Evolutionary conservation across 2,329 filamentous ascomycete genomes (phyloP).

Genomic region (Ampelomyces quisqualis): DNA sequence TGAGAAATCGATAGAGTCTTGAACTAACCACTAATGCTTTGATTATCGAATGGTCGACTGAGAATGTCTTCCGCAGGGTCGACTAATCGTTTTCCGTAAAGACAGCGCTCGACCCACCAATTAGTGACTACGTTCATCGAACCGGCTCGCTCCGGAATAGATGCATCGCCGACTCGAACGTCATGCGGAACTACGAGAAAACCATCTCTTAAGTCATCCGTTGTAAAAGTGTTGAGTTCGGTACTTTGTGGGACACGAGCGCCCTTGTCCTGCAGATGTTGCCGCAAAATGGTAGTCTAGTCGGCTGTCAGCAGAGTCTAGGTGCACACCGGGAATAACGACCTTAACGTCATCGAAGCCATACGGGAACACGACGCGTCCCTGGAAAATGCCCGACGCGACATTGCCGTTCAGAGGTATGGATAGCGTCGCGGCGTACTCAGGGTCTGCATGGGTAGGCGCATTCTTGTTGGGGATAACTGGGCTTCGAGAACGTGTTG

Average conservation of each 20-base stretch:
- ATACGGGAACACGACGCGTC: constrained; percentile 46
- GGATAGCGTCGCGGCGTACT: constrained; percentile 5
- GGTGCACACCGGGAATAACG: constrained; percentile 6
- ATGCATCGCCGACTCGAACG: constrained; percentile 37
- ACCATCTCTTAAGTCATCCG: constrained; percentile 33
- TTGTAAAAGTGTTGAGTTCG: constrained; percentile 27
- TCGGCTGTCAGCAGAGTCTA: constrained; percentile 22
- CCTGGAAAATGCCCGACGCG: constrained; percentile 46
- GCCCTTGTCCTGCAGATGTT: constrained; percentile 39
- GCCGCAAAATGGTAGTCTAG: constrained; percentile 38
- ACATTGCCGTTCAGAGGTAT: constrained; percentile 4
- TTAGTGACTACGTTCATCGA: constrained; percentile 65
- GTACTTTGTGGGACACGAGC: constrained; percentile 33
- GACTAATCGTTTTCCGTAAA: constrained; percentile 72
- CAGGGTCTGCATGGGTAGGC: constrained; percentile 17
- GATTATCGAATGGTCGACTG: constrained; percentile 71
- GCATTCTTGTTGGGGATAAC: constrained; percentile 8
- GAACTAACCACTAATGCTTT: constrained; percentile 60
- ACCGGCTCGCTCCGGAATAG: constrained; percentile 40
- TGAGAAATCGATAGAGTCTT: constrained; percentile 4
- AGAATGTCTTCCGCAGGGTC: constrained; percentile 70
- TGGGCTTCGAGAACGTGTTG: constrained; percentile 5
- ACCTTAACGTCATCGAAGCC: constrained; percentile 50
- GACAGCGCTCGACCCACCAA: constrained; percentile 88
- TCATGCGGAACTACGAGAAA: constrained; percentile 52